Conservation (phyloP, 768 basidiomycete species). For the Xerocomus brunneocitrinus region DNA sequence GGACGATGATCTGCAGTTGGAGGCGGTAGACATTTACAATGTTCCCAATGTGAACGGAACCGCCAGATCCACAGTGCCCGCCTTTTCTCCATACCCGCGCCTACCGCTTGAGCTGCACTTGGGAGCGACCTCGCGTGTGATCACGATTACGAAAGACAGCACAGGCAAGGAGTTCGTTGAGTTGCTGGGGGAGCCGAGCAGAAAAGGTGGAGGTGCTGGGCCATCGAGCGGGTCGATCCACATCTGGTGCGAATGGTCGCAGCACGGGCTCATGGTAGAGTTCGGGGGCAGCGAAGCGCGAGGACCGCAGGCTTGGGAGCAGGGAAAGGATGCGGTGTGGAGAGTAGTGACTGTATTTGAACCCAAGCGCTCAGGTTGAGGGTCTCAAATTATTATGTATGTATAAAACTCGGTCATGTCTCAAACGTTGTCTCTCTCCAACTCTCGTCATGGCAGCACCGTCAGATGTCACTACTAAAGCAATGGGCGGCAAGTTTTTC, state of each 20-base stretch:
- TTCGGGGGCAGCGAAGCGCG: conserved; percentile 74
- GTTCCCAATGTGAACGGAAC: conserved; percentile 35
- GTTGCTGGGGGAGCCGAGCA: conserved; percentile 76
- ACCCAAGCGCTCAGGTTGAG: conserved; percentile 10
- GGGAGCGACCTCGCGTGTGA: conserved; percentile 34
- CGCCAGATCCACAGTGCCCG: conserved; percentile 23
- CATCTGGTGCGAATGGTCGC: conserved; percentile 92
- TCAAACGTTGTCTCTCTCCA: neutral
- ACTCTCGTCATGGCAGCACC: conserved; percentile 58
- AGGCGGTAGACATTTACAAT: conserved; percentile 85
- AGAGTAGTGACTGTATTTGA: conserved; percentile 64
- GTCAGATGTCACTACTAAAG: conserved; percentile 49
- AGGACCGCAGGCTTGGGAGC: conserved; percentile 84
- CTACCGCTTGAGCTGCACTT: conserved; percentile 50
- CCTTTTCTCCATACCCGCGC: conserved; percentile 54
- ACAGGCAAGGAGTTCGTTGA: conserved; percentile 77
- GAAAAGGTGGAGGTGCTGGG: conserved; percentile 88
- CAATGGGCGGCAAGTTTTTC: conserved; percentile 57
- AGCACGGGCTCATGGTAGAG: conserved; percentile 78
- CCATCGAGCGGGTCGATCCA: conserved; percentile 81
- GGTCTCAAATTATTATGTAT: neutral
- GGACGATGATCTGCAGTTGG: conserved; percentile 51
- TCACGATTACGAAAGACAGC: conserved; percentile 46
- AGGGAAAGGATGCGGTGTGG: conserved; percentile 79
- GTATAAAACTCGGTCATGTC: neutral